A percentile compares a stretch with the other conserved stretches of the same genome.
phyloP scores from a whole-genome alignment of 345 rosid genomes.

The Brassica nigra region DNA sequence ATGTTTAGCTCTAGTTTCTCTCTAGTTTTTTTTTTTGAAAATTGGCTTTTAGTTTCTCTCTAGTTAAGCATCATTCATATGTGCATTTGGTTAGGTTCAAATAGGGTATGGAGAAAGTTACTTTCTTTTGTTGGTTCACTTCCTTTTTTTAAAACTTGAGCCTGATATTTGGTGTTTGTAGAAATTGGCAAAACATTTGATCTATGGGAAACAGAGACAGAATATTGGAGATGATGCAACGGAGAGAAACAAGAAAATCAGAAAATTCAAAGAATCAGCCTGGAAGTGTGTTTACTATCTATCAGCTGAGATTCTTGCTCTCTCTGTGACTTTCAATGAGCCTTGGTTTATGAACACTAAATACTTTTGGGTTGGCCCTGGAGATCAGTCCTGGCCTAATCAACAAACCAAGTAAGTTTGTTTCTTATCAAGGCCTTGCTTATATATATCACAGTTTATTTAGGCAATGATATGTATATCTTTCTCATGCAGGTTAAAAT shows the following conservation, averaged over 20 bases:
- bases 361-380: conserved; percentile 86
- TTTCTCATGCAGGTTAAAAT: conserved; percentile 54
- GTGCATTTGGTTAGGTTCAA: conserved; percentile 15
- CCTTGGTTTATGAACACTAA: conserved; percentile 83
- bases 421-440: neutral
- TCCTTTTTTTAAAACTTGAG: conserved; percentile 24
- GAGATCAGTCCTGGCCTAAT: conserved; percentile 81
- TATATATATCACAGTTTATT: neutral
- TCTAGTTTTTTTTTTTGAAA: neutral
- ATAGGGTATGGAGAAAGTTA: neutral
- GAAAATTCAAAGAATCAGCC: conserved; percentile 85
- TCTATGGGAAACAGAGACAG: conserved; percentile 57
- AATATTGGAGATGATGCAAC: conserved; percentile 37
- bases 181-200: conserved; percentile 58
- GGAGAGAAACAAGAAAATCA: conserved; percentile 57
- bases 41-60: neutral
- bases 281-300: conserved; percentile 88
- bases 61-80: conserved; percentile 1
- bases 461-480: neutral
- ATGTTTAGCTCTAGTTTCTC: neutral
- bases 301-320: conserved; percentile 68
- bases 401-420: conserved; percentile 74
- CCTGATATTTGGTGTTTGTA: conserved; percentile 44
- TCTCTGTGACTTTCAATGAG: conserved; percentile 63
- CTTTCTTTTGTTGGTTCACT: neutral